Conservation (phyloP, 108 stramenopile species). For the Cyclotella sp. region DNA sequence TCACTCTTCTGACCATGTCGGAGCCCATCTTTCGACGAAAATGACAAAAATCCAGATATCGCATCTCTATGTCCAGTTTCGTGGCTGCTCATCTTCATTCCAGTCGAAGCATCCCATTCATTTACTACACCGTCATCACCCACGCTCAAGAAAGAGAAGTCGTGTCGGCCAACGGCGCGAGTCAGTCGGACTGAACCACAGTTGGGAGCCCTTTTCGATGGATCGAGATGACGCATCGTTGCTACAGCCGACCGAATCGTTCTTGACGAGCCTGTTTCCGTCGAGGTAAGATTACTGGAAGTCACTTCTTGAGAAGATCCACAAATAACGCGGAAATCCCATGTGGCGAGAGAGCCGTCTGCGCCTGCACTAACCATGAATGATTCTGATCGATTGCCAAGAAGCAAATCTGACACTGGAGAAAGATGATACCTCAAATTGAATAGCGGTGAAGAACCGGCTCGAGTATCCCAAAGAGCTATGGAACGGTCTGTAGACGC, state of each 20-base stretch:
- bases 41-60: conserved; percentile 63
- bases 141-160: conserved; percentile 64
- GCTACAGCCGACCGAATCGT: conserved; percentile 61
- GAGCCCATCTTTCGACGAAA: conserved; percentile 35
- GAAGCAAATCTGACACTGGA: conserved; percentile 78
- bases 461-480: conserved; percentile 84
- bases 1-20: conserved; percentile 27
- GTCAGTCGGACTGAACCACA: conserved; percentile 49
- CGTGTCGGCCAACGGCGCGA: conserved; percentile 48
- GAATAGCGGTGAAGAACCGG: conserved; percentile 75
- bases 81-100: conserved; percentile 53
- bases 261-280: conserved; percentile 29
- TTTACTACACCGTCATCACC: conserved; percentile 74
- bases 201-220: conserved; percentile 20
- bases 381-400: conserved; percentile 82
- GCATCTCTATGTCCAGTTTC: conserved; percentile 68
- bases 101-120: conserved; percentile 81
- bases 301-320: conserved; percentile 23
- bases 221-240: conserved; percentile 50
- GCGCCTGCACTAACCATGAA: conserved; percentile 79
- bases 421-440: conserved; percentile 75
- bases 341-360: conserved; percentile 85
- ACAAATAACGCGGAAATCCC: conserved; percentile 85
- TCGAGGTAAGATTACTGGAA: not conserved
- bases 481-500: conserved; percentile 86